phyloP scores from a whole-genome alignment of 1,139 yeast genomes.

The Blastobotrys serpentis region DNA sequence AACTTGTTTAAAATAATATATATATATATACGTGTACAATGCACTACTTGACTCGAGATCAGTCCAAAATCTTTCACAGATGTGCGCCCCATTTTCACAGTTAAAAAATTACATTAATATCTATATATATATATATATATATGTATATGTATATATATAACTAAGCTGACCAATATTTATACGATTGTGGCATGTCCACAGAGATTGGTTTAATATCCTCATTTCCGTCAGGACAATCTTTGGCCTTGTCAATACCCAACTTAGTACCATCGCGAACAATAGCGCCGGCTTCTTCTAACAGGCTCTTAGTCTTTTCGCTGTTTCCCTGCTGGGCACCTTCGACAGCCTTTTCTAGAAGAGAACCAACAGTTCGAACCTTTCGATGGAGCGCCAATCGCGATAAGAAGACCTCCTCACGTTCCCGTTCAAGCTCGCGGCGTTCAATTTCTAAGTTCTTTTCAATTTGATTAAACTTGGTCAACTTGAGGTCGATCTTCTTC shows the following conservation, averaged over 20 bases:
- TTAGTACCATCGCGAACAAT: conserved; percentile 25
- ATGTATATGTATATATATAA: conserved; percentile 1
- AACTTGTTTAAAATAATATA: conserved; percentile 52
- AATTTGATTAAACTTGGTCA: conserved; percentile 64
- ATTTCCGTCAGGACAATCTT: conserved; percentile 19
- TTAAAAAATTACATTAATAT: conserved; percentile 36
- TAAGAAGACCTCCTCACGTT: conserved; percentile 77
- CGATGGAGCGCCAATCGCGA: conserved; percentile 74
- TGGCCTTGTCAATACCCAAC: conserved; percentile 21
- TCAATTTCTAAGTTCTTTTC: conserved; percentile 81
- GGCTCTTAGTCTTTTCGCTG: conserved; percentile 20
- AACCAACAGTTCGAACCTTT: conserved; percentile 54
- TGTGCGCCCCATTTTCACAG: too few species aligned
- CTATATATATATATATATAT: conserved; percentile 1
- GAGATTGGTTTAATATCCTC: conserved; percentile 62
- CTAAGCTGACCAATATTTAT: conserved; percentile 77
- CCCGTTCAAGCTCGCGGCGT: conserved; percentile 66
- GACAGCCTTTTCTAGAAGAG: conserved; percentile 49
- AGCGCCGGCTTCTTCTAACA: conserved; percentile 30
- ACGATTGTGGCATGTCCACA: conserved; percentile 72
- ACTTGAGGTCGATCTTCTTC: conserved; percentile 72
- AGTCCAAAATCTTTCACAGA: too few species aligned
- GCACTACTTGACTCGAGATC: too few species aligned
- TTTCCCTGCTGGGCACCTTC: conserved; percentile 38
- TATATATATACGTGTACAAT: conserved; percentile 6